phyloP scores from a whole-genome alignment of 2,329 filamentous ascomycete genomes.

The Myriosclerotinia duriaeana region DNA sequence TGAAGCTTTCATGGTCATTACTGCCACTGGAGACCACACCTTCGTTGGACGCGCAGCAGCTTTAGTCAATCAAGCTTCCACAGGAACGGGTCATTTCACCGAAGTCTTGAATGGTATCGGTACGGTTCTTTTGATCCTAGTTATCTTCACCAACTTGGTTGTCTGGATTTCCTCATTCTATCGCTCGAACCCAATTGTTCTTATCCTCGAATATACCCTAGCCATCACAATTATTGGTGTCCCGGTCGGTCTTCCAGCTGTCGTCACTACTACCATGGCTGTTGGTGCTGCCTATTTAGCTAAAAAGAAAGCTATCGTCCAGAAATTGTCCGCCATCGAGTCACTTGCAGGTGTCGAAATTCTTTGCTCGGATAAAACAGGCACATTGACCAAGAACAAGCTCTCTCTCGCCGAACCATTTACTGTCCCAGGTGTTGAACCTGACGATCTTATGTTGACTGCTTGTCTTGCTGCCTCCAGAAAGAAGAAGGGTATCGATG shows the following conservation, averaged over 20 bases:
- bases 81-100: conserved; percentile 82
- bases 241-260: conserved; percentile 86
- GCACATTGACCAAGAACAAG: conserved; percentile 93
- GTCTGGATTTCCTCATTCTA: conserved; percentile 90
- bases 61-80: conserved; percentile 73
- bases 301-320: conserved; percentile 90
- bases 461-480: conserved; percentile 85
- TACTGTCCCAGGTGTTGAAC: conserved; percentile 76
- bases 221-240: conserved; percentile 91
- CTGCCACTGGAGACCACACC: conserved; percentile 82
- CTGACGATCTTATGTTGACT: conserved; percentile 88
- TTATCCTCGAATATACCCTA: conserved; percentile 79
- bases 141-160: conserved; percentile 75
- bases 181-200: conserved; percentile 76
- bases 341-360: conserved; percentile 91
- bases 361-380: conserved; percentile 92
- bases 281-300: conserved; percentile 89
- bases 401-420: conserved; percentile 83
- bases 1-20: conserved; percentile 79
- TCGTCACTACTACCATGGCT: conserved; percentile 93
- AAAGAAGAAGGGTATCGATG: conserved; percentile 95
- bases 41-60: conserved; percentile 88
- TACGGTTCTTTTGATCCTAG: conserved; percentile 74
- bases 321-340: conserved; percentile 89
- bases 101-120: conserved; percentile 87